Evolutionary conservation across 352 stramenopile species (phyloP), one percentile per base, ranked within the genome.

Genomic region (Globisporangium orthogonon): DNA sequence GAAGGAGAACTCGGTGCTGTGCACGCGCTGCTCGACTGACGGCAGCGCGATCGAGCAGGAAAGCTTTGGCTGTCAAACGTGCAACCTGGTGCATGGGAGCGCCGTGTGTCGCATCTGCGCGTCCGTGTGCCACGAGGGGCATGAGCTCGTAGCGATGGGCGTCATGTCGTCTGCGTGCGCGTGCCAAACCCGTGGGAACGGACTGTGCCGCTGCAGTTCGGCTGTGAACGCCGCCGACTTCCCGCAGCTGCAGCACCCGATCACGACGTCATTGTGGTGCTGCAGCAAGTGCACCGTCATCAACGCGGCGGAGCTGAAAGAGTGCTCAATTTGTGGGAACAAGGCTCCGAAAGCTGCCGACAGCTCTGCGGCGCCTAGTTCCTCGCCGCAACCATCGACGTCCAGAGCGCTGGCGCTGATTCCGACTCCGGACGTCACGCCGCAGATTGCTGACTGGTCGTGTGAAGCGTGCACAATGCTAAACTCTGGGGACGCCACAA

Each of bases 261-360:
- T 86, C 14, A 67, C 62, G n/a, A 70, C 69, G 14, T 51, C 65
- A 15, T 62, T 86, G 17, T 95, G 86, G 86, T 81, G 77, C 46
- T 95, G 86, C 56, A 83, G 65, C 52, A 81, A 88, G 46, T 95
- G 86, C 63, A 95, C 86, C 0, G 80, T 95, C 37, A 73, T 94
- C 18, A 95, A 95, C 55, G 64, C 67, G 5, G 54, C 75, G 9
- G 63, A 76, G n/a, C 50, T 73, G 2, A 73, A 66, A 11, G 65
- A 73, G 49, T 95, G 86, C 51, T 78, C 67, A 43, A 80, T 94
- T 33, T 95, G 86, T 53, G 72, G 76, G 14, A 78, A 78, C 56
- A 59, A 50, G 18, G 65, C 71, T 0, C 73, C 75, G 29, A 52
- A 64, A 7, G 45, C 43, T 46, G 33, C 56, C 35, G 73, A 56